Percentiles rank a stretch among this genome's conserved stretches.
These are phyloP conservation scores for Globisporangium lucens DNA, from an alignment of 352 stramenopile genomes.

Conservation along the genomic window DNA sequence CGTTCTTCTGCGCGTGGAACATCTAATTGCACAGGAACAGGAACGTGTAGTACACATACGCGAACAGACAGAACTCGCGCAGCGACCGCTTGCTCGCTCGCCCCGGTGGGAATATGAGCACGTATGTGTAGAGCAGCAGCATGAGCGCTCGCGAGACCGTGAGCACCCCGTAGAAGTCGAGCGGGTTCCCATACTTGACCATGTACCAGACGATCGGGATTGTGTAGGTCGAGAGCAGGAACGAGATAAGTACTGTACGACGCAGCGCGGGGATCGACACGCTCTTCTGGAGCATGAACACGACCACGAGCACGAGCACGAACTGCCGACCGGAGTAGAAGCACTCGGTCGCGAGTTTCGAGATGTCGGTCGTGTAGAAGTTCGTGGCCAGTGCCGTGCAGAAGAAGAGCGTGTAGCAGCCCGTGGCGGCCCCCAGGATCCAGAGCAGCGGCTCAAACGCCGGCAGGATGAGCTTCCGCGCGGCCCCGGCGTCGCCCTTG, in stretches of 20 bases:
- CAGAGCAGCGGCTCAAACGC: constrained; percentile 69
- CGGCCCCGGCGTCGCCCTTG: constrained; percentile 38
- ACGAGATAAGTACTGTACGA: constrained; percentile 28
- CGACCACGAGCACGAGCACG: constrained; percentile 40
- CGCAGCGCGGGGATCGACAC: constrained; percentile 32
- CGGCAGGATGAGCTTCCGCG: constrained; percentile 60
- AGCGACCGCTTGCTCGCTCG: constrained; percentile 3
- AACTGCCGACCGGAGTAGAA: constrained; percentile 58
- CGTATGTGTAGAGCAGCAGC: constrained; percentile 16
- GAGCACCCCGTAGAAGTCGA: constrained; percentile 8
- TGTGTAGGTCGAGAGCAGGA: constrained; percentile 27
- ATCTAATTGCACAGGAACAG: constrained; percentile 22
- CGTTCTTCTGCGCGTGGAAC: constrained; percentile 9
- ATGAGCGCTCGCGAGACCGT: constrained; percentile 12
- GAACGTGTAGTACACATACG: constrained; percentile 32
- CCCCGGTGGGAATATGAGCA: constrained; percentile 10
- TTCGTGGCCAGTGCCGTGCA: constrained; percentile 26
- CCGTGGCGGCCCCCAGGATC: constrained; percentile 37
- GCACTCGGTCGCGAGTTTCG: constrained; percentile 28
- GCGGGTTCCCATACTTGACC: constrained; percentile 1
- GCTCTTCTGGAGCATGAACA: constrained; percentile 53
- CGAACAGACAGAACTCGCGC: constrained; percentile 11
- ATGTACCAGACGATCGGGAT: constrained; percentile 21
- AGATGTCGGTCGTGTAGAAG: constrained; percentile 30
- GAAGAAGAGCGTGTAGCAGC: constrained; percentile 35